Percentiles rank a stretch among this genome's conserved stretches.
phyloP scores from a whole-genome alignment of 306 rosid genomes.

The Dalbergia cochinchinensis region DNA sequence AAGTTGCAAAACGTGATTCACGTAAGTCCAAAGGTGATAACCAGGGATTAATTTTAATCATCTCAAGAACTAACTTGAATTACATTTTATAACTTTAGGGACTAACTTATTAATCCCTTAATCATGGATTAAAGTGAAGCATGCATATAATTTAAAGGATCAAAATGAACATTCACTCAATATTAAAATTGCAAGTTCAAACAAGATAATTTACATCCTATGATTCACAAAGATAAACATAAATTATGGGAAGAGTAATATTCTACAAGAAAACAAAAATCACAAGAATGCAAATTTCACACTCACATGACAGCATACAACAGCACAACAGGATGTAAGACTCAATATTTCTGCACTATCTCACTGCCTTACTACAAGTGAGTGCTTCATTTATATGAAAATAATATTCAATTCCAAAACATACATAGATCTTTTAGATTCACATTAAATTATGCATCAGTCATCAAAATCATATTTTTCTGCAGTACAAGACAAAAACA shows the following conservation, averaged over 20 bases:
- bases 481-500: not conserved
- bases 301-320: not conserved
- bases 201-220: not conserved
- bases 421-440: not conserved
- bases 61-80: too few species aligned
- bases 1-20: too few species aligned
- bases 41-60: too few species aligned
- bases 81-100: too few species aligned
- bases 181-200: not conserved
- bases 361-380: conserved; percentile 5
- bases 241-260: not conserved
- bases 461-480: conserved; percentile 4
- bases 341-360: conserved; percentile 15
- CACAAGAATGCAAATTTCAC: not conserved
- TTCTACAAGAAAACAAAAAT: not conserved
- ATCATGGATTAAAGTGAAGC: too few species aligned
- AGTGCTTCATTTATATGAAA: not conserved
- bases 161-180: too few species aligned
- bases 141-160: too few species aligned
- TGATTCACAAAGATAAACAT: not conserved
- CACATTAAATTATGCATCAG: conserved; percentile 7
- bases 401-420: not conserved
- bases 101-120: too few species aligned
- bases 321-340: conserved; percentile 13
- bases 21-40: too few species aligned